Percentiles rank a stretch among this genome's conserved stretches.
phyloP scores from a whole-genome alignment of 805 yeast species.

The Saccharomycopsis malanga region DNA sequence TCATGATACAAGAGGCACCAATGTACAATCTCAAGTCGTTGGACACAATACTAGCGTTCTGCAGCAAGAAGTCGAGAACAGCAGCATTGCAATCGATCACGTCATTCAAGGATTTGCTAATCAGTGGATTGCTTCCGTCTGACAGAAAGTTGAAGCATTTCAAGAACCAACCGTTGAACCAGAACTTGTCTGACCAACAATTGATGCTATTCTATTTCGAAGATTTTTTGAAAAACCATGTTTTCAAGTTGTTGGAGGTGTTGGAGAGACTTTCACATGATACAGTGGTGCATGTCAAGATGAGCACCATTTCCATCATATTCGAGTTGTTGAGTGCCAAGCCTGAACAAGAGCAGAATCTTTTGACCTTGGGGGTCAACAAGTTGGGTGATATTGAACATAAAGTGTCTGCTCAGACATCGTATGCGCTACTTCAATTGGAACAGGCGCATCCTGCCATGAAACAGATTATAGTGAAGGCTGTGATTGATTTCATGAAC shows the following conservation, averaged over 20 bases:
- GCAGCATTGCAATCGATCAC: slow-evolving; percentile 87
- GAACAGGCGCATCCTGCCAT: slow-evolving; percentile 94
- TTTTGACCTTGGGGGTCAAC: slow-evolving; percentile 82
- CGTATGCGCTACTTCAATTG: slow-evolving; percentile 68
- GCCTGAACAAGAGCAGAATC: slow-evolving; percentile 95
- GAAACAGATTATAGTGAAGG: slow-evolving; percentile 73
- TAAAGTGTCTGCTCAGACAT: slow-evolving; percentile 83
- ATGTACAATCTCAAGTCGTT: slow-evolving; percentile 79
- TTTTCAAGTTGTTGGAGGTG: slow-evolving; percentile 66
- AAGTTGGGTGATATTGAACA: slow-evolving; percentile 91
- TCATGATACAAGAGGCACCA: slow-evolving; percentile 92
- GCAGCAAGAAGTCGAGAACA: slow-evolving; percentile 87
- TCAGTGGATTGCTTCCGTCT: slow-evolving; percentile 73
- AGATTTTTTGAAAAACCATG: slow-evolving; percentile 73
- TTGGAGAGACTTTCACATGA: slow-evolving; percentile 84
- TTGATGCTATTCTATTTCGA: slow-evolving; percentile 79
- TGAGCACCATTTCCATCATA: slow-evolving; percentile 66
- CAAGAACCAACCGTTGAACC: slow-evolving; percentile 59
- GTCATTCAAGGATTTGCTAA: slow-evolving; percentile 81
- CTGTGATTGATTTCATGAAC: slow-evolving; percentile 75
- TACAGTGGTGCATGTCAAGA: slow-evolving; percentile 80
- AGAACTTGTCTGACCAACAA: slow-evolving; percentile 42
- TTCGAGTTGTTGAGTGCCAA: slow-evolving; percentile 75
- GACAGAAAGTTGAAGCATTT: slow-evolving; percentile 76
- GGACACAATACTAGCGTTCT: slow-evolving; percentile 67